Evolutionary conservation across 805 yeast genomes (phyloP).

Genomic region (Metschnikowia orientalis): DNA sequence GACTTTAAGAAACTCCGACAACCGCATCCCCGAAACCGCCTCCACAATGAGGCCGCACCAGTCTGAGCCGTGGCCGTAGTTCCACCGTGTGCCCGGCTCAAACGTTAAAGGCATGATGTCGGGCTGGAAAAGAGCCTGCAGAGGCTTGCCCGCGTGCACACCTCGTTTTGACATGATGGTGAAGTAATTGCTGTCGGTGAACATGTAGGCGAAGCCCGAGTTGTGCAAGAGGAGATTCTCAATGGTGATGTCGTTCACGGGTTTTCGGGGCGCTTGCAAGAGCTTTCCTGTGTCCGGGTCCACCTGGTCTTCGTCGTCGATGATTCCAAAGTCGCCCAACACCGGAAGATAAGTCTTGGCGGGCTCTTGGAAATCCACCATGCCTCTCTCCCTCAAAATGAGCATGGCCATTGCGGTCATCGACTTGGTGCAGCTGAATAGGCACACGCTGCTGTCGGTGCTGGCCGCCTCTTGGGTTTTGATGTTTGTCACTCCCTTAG

Average conservation of each 20-base stretch:
- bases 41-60: slow-evolving; percentile 38
- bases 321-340: slow-evolving; percentile 19
- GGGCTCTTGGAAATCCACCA: slow-evolving; percentile 31
- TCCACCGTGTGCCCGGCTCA: slow-evolving; percentile 39
- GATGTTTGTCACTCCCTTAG: slow-evolving; percentile 13
- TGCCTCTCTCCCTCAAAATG: slow-evolving; percentile 29
- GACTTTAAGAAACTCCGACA: slow-evolving; percentile 30
- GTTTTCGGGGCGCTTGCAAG: slow-evolving; percentile 6
- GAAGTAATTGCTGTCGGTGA: slow-evolving; percentile 27
- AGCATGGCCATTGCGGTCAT: slow-evolving; percentile 33
- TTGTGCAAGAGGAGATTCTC: slow-evolving; percentile 17
- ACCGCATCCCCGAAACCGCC: slow-evolving; percentile 27
- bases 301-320: slow-evolving; percentile 13
- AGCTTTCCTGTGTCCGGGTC: slow-evolving; percentile 15
- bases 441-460: slow-evolving; percentile 10
- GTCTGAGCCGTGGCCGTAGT: slow-evolving; percentile 36
- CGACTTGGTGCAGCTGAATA: slow-evolving; percentile 18
- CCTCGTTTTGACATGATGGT: slow-evolving; percentile 20
- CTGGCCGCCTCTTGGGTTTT: slow-evolving; percentile 10
- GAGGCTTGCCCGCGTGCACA: slow-evolving; percentile 20
- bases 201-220: slow-evolving; percentile 33
- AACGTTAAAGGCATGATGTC: slow-evolving; percentile 21
- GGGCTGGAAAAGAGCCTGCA: slow-evolving; percentile 22
- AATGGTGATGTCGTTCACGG: slow-evolving; percentile 14
- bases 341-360: slow-evolving; percentile 31